Evolutionary conservation across 441 rosid species (phyloP), one percentile per base, ranked within the genome.

Genomic region (Croton laevigatus): DNA sequence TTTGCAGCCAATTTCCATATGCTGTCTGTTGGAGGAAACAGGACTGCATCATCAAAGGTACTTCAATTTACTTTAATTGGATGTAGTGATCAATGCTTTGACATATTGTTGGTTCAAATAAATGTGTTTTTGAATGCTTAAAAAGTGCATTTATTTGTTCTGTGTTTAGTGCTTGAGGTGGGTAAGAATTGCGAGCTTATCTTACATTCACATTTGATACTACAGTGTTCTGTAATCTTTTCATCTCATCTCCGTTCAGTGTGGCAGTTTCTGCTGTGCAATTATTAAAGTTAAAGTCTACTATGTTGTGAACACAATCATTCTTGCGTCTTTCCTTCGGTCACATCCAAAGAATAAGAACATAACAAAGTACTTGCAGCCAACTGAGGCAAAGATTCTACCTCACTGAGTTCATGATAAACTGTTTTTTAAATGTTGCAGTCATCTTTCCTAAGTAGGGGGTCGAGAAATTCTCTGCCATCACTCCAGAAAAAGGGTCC

Each of bases 391-490:
- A 14, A 51, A 61, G 32, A 14, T 32, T 13, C 14, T 59, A 32
- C 14, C 42, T 73, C n/a, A 13, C 2, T 20, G 45, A 69, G 37
- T 45, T 23, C 55, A 61, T 27, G 52, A 38, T 32, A 70, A 46
- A 60, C 66, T 66, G 42, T 48, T 13, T 64, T 70, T 62, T 59
- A 19, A 67, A 70, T 84, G 48, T 81, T 81, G 86, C 96, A 91
- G 98, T 82, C 97, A 76, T 89, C 97, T 71, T 93, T 95, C 80
- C 70, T 95, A 17, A 81, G 91, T 59, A 79, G 89, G 76, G 82
- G 84, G 16, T 54, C 85, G 58, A 87, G 79, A 69, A 83, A 74
- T 72, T 81, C 87, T 23, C 53, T 80, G 60, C 83, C 96, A 73
- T 85, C 87, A 57, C 70, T 82, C 57, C 81, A 79, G 68, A 95